A percentile compares a stretch with the other conserved stretches of the same genome.
phyloP scores from a whole-genome alignment of 2,329 filamentous ascomycete genomes.

The Fusarium sarcochroum region DNA sequence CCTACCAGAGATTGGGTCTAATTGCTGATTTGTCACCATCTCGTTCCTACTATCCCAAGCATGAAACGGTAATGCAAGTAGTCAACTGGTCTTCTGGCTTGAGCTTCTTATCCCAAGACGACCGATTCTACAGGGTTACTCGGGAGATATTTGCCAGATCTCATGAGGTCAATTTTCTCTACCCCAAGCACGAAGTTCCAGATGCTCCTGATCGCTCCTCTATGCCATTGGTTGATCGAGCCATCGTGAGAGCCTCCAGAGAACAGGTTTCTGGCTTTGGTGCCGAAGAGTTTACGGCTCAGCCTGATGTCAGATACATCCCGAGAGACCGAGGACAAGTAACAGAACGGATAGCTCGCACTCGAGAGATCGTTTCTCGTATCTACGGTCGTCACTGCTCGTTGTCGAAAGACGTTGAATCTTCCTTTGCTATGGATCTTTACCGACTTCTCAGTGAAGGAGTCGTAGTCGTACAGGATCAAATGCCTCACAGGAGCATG shows the following conservation, averaged over 20 bases:
- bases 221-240: slow-evolving; percentile 23
- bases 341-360: not conserved
- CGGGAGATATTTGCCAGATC: not conserved
- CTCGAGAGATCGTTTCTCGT: slow-evolving; percentile 1
- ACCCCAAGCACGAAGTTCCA: not conserved
- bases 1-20: not conserved
- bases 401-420: not conserved
- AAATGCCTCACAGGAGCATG: not conserved
- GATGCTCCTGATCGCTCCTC: not conserved
- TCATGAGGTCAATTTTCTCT: slow-evolving; percentile 29
- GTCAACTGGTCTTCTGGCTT: slow-evolving; percentile 59
- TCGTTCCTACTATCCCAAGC: slow-evolving; percentile 62
- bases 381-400: not conserved
- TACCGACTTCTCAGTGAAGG: not conserved
- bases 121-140: slow-evolving; percentile 52
- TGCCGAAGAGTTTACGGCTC: slow-evolving; percentile 31
- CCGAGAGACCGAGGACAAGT: slow-evolving; percentile 8
- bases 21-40: slow-evolving; percentile 18
- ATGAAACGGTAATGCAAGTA: slow-evolving; percentile 61
- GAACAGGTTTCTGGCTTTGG: slow-evolving; percentile 37
- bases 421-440: not conserved
- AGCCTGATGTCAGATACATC: slow-evolving; percentile 25
- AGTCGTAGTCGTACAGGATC: not conserved
- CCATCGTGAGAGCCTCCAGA: slow-evolving; percentile 25
- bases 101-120: slow-evolving; percentile 61